Evolutionary conservation across 768 basidiomycete genomes (phyloP).

Genomic region (Suillus alpinus): DNA sequence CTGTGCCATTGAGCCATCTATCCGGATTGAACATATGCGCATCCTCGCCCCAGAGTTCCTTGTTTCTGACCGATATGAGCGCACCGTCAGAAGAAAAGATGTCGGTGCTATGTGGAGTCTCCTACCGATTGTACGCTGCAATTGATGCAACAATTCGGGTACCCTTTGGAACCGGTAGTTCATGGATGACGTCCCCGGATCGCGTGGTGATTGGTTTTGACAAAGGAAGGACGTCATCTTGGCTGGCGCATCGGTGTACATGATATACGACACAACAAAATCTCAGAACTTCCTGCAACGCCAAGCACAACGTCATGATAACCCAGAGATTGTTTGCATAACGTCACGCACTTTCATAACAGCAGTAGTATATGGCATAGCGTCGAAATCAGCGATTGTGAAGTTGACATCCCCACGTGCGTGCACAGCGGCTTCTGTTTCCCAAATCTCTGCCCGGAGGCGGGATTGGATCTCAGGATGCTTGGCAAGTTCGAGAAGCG

Average conservation of each 20-base stretch:
- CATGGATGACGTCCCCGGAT: conserved; percentile 40
- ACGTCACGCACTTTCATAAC: conserved; percentile 39
- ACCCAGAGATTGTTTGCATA: not conserved
- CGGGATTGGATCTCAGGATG: conserved; percentile 55
- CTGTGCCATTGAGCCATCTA: conserved; percentile 22
- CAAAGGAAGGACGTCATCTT: conserved; percentile 60
- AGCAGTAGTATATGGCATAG: conserved; percentile 46
- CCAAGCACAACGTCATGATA: not conserved
- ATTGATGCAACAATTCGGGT: conserved; percentile 52
- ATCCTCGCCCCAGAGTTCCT: conserved; percentile 30
- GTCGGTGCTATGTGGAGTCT: not conserved
- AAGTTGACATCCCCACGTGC: conserved; percentile 38
- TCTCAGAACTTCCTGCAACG: conserved; percentile 42
- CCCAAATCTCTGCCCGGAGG: conserved; percentile 56
- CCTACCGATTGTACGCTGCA: conserved; percentile 53
- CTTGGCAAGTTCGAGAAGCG: conserved; percentile 58
- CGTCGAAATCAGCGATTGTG: conserved; percentile 43
- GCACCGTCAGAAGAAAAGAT: not conserved
- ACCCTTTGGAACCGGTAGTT: conserved; percentile 49
- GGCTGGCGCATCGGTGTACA: conserved; percentile 47
- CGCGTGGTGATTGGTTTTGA: conserved; percentile 47
- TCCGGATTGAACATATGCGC: conserved; percentile 31
- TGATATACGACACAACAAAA: conserved; percentile 50
- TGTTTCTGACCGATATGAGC: conserved; percentile 16
- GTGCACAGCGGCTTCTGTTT: conserved; percentile 21